Conservation (phyloP, 192 early-diverging fungal species). For the Umbelopsis ramanniana region DNA sequence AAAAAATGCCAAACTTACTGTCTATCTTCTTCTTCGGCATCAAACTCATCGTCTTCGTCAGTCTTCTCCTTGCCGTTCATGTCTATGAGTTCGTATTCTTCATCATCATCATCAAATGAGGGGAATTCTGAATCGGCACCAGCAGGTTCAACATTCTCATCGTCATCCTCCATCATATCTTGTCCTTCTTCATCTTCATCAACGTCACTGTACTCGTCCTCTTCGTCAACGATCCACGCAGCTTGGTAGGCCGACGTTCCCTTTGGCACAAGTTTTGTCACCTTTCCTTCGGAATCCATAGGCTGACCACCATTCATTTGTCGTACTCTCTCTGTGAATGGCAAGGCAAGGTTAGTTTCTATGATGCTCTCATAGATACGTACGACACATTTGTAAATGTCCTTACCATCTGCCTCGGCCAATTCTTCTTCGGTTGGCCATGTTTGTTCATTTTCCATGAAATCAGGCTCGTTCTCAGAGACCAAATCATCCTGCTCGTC, state of each 20-base stretch:
- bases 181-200: conserved; percentile 54
- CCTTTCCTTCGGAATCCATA: conserved; percentile 26
- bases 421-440: conserved; percentile 99
- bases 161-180: conserved; percentile 38
- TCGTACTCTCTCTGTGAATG: conserved; percentile 34
- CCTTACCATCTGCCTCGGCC: conserved; percentile 70
- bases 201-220: conserved; percentile 61
- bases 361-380: too few species aligned
- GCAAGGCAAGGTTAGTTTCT: too few species aligned
- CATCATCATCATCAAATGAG: conserved; percentile 50
- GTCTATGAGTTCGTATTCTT: conserved; percentile 59
- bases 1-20: conserved; percentile 47
- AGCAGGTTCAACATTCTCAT: conserved; percentile 38
- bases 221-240: conserved; percentile 93
- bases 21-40: conserved; percentile 46
- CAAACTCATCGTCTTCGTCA: conserved; percentile 35
- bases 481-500: conserved; percentile 81
- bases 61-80: conserved; percentile 38
- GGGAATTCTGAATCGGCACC: conserved; percentile 27
- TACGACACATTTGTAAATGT: neutral
- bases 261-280: conserved; percentile 83
- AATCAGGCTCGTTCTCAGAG: conserved; percentile 85
- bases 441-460: conserved; percentile 93
- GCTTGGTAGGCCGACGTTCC: conserved; percentile 98
- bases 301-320: conserved; percentile 20